Evolutionary conservation across 2,329 filamentous ascomycete species (phyloP).

Genomic region (Leptographium radiaticola): DNA sequence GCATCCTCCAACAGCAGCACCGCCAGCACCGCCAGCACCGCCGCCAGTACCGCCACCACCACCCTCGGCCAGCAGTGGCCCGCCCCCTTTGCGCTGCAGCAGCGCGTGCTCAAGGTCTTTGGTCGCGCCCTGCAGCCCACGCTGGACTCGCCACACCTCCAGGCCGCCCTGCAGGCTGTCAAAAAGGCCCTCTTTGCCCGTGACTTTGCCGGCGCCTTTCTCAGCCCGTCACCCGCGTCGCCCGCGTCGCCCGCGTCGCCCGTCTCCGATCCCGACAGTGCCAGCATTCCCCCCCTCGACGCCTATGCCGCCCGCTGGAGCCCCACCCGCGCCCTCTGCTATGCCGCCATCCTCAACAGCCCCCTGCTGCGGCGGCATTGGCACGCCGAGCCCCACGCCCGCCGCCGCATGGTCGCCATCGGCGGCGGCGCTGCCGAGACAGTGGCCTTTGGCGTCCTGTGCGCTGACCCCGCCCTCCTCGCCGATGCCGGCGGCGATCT

Average conservation of each 20-base stretch:
- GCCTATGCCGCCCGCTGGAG: constrained; percentile 89
- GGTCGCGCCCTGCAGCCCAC: constrained; percentile 44
- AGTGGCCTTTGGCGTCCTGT: constrained; percentile 34
- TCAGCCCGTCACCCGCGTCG: constrained; percentile 19
- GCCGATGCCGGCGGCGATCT: constrained; percentile 24
- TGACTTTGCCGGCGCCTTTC: constrained; percentile 74
- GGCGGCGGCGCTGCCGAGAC: constrained; percentile 52
- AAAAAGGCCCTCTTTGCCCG: constrained; percentile 78
- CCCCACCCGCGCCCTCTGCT: constrained; percentile 71
- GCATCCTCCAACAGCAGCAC: neutral
- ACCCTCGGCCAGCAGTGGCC: neutral
- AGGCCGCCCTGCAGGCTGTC: constrained; percentile 58
- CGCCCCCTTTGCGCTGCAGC: constrained; percentile 6
- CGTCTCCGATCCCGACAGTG: neutral
- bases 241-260: no score
- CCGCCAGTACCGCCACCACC: neutral
- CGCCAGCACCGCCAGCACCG: neutral
- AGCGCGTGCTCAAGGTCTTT: constrained; percentile 55
- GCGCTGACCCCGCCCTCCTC: constrained; percentile 16
- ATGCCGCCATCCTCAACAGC: constrained; percentile 42
- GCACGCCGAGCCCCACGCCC: neutral
- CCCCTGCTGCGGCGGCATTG: constrained; percentile 7
- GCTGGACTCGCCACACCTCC: constrained; percentile 33
- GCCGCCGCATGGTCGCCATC: constrained; percentile 16
- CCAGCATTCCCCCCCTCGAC: constrained; percentile 40